Conservation (phyloP, 306 rosid species). For the Astragalus glycyphyllos region DNA sequence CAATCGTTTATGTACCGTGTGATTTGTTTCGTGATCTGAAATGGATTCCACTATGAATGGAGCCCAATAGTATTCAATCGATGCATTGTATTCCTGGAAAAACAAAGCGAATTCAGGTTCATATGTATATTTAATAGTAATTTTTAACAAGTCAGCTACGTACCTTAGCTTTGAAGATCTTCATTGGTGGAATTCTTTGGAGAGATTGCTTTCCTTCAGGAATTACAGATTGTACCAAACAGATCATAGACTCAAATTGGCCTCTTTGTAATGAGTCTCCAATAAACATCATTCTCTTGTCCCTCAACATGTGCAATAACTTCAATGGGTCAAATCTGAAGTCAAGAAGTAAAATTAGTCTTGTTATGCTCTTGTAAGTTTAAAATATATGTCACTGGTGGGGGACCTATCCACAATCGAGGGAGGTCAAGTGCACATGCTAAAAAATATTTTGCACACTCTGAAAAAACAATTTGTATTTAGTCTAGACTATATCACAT, state of each 20-base stretch:
- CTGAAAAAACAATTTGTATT: no score
- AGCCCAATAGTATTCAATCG: slow-evolving; percentile 93
- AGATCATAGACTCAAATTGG: slow-evolving; percentile 90
- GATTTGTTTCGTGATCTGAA: slow-evolving; percentile 92
- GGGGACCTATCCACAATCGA: no score
- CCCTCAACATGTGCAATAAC: slow-evolving; percentile 72
- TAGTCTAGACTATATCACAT: no score
- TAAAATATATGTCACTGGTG: no score
- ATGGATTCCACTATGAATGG: slow-evolving; percentile 90
- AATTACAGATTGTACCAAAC: slow-evolving; percentile 77
- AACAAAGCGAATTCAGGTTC: neutral
- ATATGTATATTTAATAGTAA: no score
- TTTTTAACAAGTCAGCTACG: neutral
- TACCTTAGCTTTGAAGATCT: slow-evolving; percentile 80
- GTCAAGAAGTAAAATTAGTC: neutral
- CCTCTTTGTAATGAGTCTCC: slow-evolving; percentile 93
- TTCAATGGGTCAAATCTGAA: slow-evolving; percentile 86
- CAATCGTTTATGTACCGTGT: slow-evolving; percentile 69
- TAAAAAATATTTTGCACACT: no score
- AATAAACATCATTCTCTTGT: slow-evolving; percentile 81
- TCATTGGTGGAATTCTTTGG: slow-evolving; percentile 78
- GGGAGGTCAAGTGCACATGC: no score
- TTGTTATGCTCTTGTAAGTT: no score
- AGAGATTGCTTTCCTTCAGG: slow-evolving; percentile 81
- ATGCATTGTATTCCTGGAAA: slow-evolving; percentile 72